phyloP scores from a whole-genome alignment of 2,329 filamentous ascomycete species.

The Fusarium camptoceras region DNA sequence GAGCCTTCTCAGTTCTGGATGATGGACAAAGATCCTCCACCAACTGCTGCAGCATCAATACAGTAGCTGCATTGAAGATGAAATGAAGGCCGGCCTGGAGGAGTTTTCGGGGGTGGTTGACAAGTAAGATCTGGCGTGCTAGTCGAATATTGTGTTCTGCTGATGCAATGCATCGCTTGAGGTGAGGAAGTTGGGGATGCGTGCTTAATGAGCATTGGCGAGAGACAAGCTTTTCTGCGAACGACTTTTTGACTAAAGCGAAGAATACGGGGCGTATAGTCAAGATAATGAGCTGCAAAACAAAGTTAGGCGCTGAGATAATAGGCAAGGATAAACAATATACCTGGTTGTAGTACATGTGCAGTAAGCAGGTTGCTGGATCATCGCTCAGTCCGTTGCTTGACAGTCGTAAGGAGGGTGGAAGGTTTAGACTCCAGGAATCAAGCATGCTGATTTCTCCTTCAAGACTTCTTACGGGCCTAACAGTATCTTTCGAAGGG shows the following conservation, averaged over 20 bases:
- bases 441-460: conserved; percentile 57
- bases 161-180: conserved; percentile 57
- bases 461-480: conserved; percentile 51
- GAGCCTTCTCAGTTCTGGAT: conserved; percentile 41
- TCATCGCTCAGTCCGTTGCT: conserved; percentile 53
- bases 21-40: conserved; percentile 50
- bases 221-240: conserved; percentile 55
- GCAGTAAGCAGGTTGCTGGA: conserved; percentile 58
- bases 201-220: conserved; percentile 43
- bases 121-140: conserved; percentile 54
- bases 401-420: conserved; percentile 53
- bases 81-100: conserved; percentile 60
- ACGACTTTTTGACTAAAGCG: conserved; percentile 59
- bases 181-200: conserved; percentile 45
- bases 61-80: conserved; percentile 63
- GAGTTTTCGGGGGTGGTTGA: conserved; percentile 55
- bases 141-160: conserved; percentile 61
- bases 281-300: conserved; percentile 57
- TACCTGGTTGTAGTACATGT: conserved; percentile 62
- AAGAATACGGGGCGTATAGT: conserved; percentile 62
- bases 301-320: neutral
- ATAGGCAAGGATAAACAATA: neutral
- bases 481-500: conserved; percentile 44
- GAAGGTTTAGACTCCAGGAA: conserved; percentile 56
- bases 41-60: conserved; percentile 60